phyloP scores from a whole-genome alignment of 257 asterid genomes.

The Nicotiana noctiflora region DNA sequence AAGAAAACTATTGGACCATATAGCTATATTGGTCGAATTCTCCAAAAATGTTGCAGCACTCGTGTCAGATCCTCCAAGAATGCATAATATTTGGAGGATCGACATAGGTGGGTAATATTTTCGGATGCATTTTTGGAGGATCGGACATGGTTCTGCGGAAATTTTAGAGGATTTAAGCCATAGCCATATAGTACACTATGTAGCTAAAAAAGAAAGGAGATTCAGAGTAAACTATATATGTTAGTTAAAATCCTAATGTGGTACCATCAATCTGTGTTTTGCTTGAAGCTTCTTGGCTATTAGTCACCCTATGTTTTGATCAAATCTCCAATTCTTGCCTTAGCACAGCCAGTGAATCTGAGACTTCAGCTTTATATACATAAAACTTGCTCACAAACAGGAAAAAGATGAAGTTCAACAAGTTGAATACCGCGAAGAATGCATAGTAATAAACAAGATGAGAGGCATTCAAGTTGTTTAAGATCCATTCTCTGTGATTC shows the following conservation, averaged over 20 bases:
- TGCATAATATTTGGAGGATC: too few species aligned
- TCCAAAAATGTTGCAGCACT: too few species aligned
- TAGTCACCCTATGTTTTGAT: conserved; percentile 12
- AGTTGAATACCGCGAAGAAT: conserved; percentile 44
- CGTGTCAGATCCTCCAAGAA: too few species aligned
- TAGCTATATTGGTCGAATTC: too few species aligned
- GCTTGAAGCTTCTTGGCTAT: conserved; percentile 12
- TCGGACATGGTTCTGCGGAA: too few species aligned
- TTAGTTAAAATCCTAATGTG: too few species aligned
- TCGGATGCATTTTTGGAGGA: too few species aligned
- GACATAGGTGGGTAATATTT: too few species aligned
- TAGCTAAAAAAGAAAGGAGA: too few species aligned
- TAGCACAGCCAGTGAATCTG: conserved; percentile 57
- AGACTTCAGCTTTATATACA: conserved; percentile 74
- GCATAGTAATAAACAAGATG: conserved; percentile 69
- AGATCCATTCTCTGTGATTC: conserved; percentile 47
- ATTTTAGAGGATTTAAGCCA: too few species aligned
- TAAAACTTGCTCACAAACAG: conserved; percentile 41
- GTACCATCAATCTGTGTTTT: not conserved
- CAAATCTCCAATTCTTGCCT: conserved; percentile 34
- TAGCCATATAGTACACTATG: too few species aligned
- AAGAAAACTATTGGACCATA: not conserved
- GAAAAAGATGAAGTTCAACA: conserved; percentile 47
- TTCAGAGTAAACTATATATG: too few species aligned
- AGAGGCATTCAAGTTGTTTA: conserved; percentile 69